phyloP scores from a whole-genome alignment of 352 stramenopile genomes.

The Pythium insidiosum region DNA sequence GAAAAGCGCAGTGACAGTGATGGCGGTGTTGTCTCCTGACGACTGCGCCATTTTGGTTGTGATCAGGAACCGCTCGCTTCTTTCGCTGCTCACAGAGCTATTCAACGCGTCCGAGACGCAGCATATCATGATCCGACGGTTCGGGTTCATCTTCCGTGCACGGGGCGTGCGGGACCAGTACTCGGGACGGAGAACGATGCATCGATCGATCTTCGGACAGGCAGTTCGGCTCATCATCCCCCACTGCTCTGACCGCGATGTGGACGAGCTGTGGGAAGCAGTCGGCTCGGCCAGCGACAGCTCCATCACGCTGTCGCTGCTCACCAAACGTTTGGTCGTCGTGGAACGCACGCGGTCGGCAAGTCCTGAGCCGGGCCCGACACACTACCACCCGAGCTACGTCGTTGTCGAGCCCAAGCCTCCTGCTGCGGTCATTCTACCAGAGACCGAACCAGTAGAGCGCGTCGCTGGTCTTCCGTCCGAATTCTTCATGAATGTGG shows the following conservation, averaged over 20 bases:
- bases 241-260: conserved; percentile 29
- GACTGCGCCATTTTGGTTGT: background rate
- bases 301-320: conserved; percentile 4
- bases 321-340: conserved; percentile 4
- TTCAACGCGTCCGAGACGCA: conserved; percentile 42
- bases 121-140: conserved; percentile 37
- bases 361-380: conserved; percentile 57
- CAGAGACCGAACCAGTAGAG: conserved; percentile 17
- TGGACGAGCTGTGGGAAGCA: conserved; percentile 49
- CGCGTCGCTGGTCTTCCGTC: conserved; percentile 28
- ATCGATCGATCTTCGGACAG: conserved; percentile 20
- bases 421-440: conserved; percentile 38
- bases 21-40: no score
- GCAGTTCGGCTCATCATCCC: conserved; percentile 49
- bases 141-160: conserved; percentile 42
- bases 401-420: conserved; percentile 27
- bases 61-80: conserved; percentile 24
- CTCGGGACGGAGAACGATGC: conserved; percentile 3
- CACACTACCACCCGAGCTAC: conserved; percentile 59
- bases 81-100: conserved; percentile 40
- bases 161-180: conserved; percentile 14
- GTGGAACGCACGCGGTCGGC: conserved; percentile 17
- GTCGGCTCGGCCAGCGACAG: conserved; percentile 9
- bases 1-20: no score
- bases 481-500: conserved; percentile 65